These are phyloP conservation scores for Chytridium lagenaria DNA, from an alignment of 371 early-diverging fungal species.

Conservation along the genomic window DNA sequence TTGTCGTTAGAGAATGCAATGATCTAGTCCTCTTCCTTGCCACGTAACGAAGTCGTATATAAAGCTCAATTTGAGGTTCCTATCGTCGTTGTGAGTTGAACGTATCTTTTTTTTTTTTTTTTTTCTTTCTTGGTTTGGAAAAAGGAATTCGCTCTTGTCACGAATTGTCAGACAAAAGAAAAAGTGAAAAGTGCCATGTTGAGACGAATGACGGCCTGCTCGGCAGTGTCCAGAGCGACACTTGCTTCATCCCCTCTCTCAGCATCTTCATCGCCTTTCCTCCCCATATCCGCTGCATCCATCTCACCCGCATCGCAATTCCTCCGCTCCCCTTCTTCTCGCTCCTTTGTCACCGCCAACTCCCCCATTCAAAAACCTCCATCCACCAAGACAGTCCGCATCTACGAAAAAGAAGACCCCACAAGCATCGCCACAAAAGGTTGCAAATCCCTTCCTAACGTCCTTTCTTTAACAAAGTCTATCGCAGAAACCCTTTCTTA, in stretches of 20 bases:
- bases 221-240: not conserved
- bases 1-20: no score
- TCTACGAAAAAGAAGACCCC: constrained; percentile 40
- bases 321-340: not conserved
- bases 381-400: constrained; percentile 39
- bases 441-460: constrained; percentile 27
- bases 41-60: no score
- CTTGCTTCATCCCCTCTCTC: not conserved
- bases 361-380: not conserved
- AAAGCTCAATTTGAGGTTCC: no score
- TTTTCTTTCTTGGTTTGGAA: not conserved
- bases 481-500: constrained; percentile 37
- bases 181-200: not conserved
- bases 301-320: not conserved
- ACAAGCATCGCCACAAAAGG: constrained; percentile 42
- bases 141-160: no score
- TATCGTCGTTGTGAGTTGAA: no score
- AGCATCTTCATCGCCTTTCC: no score
- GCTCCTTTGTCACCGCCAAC: not conserved
- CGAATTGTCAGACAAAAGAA: not conserved
- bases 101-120: not conserved
- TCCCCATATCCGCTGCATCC: not conserved
- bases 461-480: not conserved
- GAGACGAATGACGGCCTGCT: no score
- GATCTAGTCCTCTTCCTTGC: no score